Conservation (phyloP, 768 basidiomycete genomes). For the Auricularia heimuer region DNA sequence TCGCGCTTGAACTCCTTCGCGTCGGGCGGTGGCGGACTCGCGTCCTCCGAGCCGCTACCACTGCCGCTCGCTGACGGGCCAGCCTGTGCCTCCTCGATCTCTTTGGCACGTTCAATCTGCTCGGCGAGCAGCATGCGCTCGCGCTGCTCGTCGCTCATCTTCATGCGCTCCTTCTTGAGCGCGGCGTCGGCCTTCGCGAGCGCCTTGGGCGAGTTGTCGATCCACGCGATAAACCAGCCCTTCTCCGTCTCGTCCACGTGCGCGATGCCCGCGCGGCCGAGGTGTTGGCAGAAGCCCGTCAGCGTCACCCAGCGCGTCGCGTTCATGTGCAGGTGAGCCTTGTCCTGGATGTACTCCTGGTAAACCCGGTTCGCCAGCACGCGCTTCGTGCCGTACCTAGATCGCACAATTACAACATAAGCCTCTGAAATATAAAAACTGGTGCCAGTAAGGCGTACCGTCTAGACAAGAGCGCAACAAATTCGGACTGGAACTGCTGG, state of each 20-base stretch:
- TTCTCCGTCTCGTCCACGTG: constrained; percentile 98
- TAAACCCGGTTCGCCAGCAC: constrained; percentile 93
- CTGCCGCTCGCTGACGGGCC: constrained; percentile 2
- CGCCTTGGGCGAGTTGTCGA: constrained; percentile 92
- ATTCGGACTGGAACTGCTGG: constrained; percentile 78
- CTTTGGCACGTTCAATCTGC: constrained; percentile 82
- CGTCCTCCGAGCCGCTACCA: constrained; percentile 18
- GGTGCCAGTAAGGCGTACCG: constrained; percentile 35
- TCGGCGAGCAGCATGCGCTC: constrained; percentile 83
- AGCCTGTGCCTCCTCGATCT: constrained; percentile 26
- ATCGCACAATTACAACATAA: constrained; percentile 1
- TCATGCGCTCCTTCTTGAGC: constrained; percentile 84
- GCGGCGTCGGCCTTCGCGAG: constrained; percentile 85
- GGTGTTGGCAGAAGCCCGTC: constrained; percentile 87
- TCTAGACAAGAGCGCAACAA: constrained; percentile 81
- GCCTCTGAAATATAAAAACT: not conserved
- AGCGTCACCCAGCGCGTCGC: constrained; percentile 95
- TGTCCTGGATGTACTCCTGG: constrained; percentile 95
- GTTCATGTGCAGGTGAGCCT: constrained; percentile 95
- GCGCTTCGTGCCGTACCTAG: constrained; percentile 85
- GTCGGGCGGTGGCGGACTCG: constrained; percentile 22
- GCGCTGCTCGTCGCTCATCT: constrained; percentile 88
- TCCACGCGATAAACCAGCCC: constrained; percentile 96
- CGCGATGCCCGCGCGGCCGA: constrained; percentile 77
- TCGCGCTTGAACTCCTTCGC: constrained; percentile 58